Evolutionary conservation across 2,329 filamentous ascomycete species (phyloP), one percentile per base, ranked within the genome.

Genomic region (Penicillium sp.): DNA sequence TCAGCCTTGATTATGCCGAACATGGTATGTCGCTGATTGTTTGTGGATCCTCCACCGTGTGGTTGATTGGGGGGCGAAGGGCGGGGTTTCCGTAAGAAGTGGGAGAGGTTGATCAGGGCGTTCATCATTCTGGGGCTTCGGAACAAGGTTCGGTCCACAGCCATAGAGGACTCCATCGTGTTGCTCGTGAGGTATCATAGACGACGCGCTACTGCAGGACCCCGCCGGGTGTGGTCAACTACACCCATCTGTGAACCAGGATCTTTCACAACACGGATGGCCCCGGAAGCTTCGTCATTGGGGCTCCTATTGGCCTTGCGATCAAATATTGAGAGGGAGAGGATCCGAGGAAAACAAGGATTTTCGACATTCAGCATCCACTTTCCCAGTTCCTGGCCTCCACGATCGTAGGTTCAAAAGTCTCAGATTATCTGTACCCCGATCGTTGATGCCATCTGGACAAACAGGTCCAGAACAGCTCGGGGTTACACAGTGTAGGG

Each of bases 1-100:
- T 55, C 53, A 38, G 10, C 49, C n/a, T 16, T 29, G 24, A 49
- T 15, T 26, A 49, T 45, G 24, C 53, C 46, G n/a, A 52, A 49
- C 31, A 47, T 55, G 46, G 53, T 55, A 55, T 55, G 49, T 55
- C 49, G 53, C 43, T 43, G 52, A 54, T 31, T 34, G 49, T 15
- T 6, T 33, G 53, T 50, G 53, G 49, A 51, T 31, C 1, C 12
- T 29, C 23, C 9, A 29, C 24, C 38, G 28, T 45, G 38, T 46
- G 46, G 42, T 53, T 29, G 9, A 29, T 33, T 45, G n/a, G 45
- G 29, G 34, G 51, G 36, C 31, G 28, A 28, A 34, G 29, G 6
- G 26, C 23, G 41, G 41, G 39, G 39, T 7, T 13, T 42, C 28
- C 28, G 28, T 29, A 10, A 21, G n/a, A 45, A n/a, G 6, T 24